Conservation (phyloP, 176 grass and related monocot genomes). For the Oryza officinalis region DNA sequence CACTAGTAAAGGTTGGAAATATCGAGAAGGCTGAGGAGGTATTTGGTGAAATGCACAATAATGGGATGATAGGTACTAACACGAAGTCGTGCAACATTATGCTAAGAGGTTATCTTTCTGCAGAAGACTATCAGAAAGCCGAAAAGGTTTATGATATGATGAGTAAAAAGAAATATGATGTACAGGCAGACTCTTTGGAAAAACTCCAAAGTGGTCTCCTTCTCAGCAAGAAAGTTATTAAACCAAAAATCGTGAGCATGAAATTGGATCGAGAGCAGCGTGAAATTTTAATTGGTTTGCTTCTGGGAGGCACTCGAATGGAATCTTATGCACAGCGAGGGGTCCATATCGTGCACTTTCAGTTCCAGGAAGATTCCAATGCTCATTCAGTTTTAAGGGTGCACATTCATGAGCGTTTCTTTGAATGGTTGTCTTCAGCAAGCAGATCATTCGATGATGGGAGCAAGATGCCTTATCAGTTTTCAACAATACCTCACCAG, state of each 20-base stretch:
- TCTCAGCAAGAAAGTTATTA: slow-evolving; percentile 64
- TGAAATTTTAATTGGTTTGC: slow-evolving; percentile 90
- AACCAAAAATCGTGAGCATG: slow-evolving; percentile 68
- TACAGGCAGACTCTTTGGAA: slow-evolving; percentile 57
- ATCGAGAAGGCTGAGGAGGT: slow-evolving; percentile 74
- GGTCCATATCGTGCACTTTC: slow-evolving; percentile 64
- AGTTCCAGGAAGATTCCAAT: slow-evolving; percentile 65
- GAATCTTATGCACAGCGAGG: slow-evolving; percentile 62
- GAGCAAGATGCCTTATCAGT: slow-evolving; percentile 62
- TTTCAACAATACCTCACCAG: slow-evolving; percentile 73
- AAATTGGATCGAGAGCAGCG: slow-evolving; percentile 83
- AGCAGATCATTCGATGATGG: slow-evolving; percentile 61
- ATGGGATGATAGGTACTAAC: slow-evolving; percentile 80
- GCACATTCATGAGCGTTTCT: slow-evolving; percentile 86
- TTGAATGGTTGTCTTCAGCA: slow-evolving; percentile 73
- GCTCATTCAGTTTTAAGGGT: slow-evolving; percentile 69
- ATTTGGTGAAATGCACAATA: slow-evolving; percentile 82
- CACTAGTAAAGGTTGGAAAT: slow-evolving; percentile 58
- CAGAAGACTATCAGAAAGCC: slow-evolving; percentile 71
- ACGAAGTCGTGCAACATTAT: slow-evolving; percentile 81
- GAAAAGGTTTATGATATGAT: slow-evolving; percentile 84
- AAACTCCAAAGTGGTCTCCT: slow-evolving; percentile 69
- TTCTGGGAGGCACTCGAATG: slow-evolving; percentile 78
- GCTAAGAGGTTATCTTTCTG: slow-evolving; percentile 72
- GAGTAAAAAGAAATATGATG: slow-evolving; percentile 86